Conservation (phyloP, 2,329 filamentous ascomycete species). For the Monilinia laxa region DNA sequence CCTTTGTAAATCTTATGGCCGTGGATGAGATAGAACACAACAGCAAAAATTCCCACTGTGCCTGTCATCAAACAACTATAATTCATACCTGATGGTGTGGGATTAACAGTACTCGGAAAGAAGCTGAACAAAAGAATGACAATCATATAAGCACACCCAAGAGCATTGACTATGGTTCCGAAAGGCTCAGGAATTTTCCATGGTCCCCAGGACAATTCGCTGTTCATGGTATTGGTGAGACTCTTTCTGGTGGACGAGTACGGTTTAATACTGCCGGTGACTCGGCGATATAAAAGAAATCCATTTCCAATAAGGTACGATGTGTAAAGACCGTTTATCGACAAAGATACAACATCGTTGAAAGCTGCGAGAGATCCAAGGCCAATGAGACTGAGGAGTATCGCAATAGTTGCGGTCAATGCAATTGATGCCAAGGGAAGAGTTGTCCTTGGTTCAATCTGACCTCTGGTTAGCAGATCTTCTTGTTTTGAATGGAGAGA, state of each 20-base stretch:
- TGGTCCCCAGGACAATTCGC: slow-evolving; percentile 22
- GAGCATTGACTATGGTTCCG: slow-evolving; percentile 22
- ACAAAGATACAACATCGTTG: slow-evolving; percentile 50
- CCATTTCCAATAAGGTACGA: slow-evolving; percentile 20
- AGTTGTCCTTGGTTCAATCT: slow-evolving; percentile 1
- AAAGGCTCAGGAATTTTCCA: slow-evolving; percentile 17
- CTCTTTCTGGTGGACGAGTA: slow-evolving; percentile 3
- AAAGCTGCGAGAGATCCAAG: slow-evolving; percentile 51
- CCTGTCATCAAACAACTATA: slow-evolving; percentile 21
- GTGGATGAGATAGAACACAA: background rate
- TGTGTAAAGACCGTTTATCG: slow-evolving; percentile 17
- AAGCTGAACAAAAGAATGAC: slow-evolving; percentile 22
- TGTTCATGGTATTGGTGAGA: slow-evolving; percentile 13
- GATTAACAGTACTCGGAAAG: slow-evolving; percentile 13
- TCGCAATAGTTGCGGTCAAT: slow-evolving; percentile 1
- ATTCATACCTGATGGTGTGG: slow-evolving; percentile 18
- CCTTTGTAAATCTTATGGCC: slow-evolving; percentile 8
- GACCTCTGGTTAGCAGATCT: background rate
- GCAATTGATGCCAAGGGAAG: slow-evolving; percentile 5
- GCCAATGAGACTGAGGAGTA: slow-evolving; percentile 43
- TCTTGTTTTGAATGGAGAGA: background rate
- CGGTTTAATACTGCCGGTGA: slow-evolving; percentile 17
- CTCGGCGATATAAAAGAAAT: slow-evolving; percentile 21
- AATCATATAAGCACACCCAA: slow-evolving; percentile 21
- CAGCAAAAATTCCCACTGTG: slow-evolving; percentile 2